phyloP scores from a whole-genome alignment of 495 filamentous ascomycete species.

The Podospora anserina region DNA sequence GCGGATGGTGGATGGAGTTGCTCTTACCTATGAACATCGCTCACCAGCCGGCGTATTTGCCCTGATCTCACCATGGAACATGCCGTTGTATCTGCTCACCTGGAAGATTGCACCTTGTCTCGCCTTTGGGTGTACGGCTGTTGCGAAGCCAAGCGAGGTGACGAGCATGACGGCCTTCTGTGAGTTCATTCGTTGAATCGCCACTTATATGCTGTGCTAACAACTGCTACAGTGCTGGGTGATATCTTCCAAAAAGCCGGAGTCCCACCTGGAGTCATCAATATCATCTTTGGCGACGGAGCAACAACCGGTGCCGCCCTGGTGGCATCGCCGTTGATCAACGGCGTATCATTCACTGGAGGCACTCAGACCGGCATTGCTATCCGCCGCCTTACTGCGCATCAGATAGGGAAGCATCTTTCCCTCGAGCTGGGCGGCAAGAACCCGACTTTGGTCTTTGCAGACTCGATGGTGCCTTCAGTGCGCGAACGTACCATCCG shows the following conservation, averaged over 20 bases:
- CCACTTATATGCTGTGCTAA: not conserved
- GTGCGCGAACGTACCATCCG: slow-evolving; percentile 63
- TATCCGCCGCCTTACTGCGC: slow-evolving; percentile 34
- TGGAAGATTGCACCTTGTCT: slow-evolving; percentile 34
- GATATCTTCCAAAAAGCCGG: slow-evolving; percentile 43
- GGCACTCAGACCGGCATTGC: slow-evolving; percentile 42
- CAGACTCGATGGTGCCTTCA: slow-evolving; percentile 53
- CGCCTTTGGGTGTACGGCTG: slow-evolving; percentile 31
- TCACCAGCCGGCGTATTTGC: slow-evolving; percentile 30
- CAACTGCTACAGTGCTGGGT: slow-evolving; percentile 35
- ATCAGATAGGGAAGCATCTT: slow-evolving; percentile 60
- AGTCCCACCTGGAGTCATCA: slow-evolving; percentile 52
- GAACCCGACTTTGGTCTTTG: slow-evolving; percentile 63
- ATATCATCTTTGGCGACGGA: slow-evolving; percentile 52
- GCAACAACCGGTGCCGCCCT: slow-evolving; percentile 48
- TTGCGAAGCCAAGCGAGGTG: slow-evolving; percentile 30
- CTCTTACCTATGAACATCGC: slow-evolving; percentile 30
- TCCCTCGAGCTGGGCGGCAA: slow-evolving; percentile 79
- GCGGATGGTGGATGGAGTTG: slow-evolving; percentile 27
- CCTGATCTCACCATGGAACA: slow-evolving; percentile 33
- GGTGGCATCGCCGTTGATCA: slow-evolving; percentile 44
- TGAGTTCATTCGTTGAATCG: slow-evolving; percentile 35
- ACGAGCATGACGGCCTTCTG: slow-evolving; percentile 48
- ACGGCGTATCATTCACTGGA: slow-evolving; percentile 55
- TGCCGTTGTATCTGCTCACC: slow-evolving; percentile 31